A percentile compares a stretch with the other conserved stretches of the same genome.
Conservation (phyloP, 1,139 yeast genomes). For the Yamadazyma oceani region DNA sequence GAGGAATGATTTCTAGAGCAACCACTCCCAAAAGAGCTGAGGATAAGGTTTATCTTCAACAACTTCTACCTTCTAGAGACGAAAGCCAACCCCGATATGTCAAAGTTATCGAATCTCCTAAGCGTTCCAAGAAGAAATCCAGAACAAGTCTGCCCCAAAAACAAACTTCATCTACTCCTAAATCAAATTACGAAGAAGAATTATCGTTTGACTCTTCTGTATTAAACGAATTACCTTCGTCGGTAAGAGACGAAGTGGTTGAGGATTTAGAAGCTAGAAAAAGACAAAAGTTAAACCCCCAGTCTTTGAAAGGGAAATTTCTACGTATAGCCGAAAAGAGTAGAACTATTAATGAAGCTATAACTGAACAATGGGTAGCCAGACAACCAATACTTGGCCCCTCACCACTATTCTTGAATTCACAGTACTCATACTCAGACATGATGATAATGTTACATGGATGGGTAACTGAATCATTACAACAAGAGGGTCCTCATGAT, state of each 20-base stretch:
- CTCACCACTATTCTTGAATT: slow-evolving; percentile 38
- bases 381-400: slow-evolving; percentile 18
- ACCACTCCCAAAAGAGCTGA: slow-evolving; percentile 17
- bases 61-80: slow-evolving; percentile 34
- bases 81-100: slow-evolving; percentile 29
- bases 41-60: slow-evolving; percentile 38
- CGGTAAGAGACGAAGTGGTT: slow-evolving; percentile 40
- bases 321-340: slow-evolving; percentile 20
- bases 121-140: slow-evolving; percentile 15
- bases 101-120: slow-evolving; percentile 38
- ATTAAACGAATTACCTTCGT: slow-evolving; percentile 48
- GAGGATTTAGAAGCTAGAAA: slow-evolving; percentile 37
- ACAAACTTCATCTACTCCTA: slow-evolving; percentile 10
- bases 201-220: slow-evolving; percentile 39
- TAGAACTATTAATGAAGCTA: slow-evolving; percentile 18
- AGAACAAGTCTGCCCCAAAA: slow-evolving; percentile 16
- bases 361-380: slow-evolving; percentile 28
- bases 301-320: slow-evolving; percentile 33
- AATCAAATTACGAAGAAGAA: slow-evolving; percentile 8
- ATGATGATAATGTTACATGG: slow-evolving; percentile 35
- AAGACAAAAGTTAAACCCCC: slow-evolving; percentile 27
- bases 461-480: slow-evolving; percentile 51
- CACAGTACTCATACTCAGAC: slow-evolving; percentile 27
- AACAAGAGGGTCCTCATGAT: slow-evolving; percentile 55
- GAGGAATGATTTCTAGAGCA: slow-evolving; percentile 26